Evolutionary conservation across 768 basidiomycete genomes (phyloP), one percentile per base, ranked within the genome.

Genomic region (Mycena belliarum): DNA sequence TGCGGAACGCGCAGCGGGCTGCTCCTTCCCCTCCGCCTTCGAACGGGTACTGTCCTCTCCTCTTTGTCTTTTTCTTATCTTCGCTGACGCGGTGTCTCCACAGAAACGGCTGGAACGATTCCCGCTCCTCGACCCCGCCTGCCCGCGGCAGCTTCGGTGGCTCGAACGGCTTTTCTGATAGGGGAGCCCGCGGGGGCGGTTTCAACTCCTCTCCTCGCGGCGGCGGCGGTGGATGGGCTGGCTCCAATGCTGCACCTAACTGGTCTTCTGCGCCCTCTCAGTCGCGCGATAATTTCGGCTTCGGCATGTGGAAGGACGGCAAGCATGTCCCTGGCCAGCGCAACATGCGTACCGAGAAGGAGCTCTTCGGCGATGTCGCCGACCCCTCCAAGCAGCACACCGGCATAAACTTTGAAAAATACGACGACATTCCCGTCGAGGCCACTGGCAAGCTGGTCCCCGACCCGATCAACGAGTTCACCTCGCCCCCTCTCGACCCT

Each of bases 321-420:
- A 81, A 83, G 65, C 97, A 99, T 70, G 73, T 92, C 57, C 76
- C 87, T n/a, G 97, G 94, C 43, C 76, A 79, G 20, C 86, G 89
- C 67, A 97, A 95, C 78, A 76, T 78, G 70, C 88, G 95, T 65
- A 81, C 95, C 65, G 97, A 99, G 78, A 95, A 93, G 76, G 95
- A 98, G 69, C 88, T 99, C 37, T 99, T 89, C 66, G 97, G 97
- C 52, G 95, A 96, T 62, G 81, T 82, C 38, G 78, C 83, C 44
- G 96, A 98, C 72, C 84, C 88, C 23, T 86, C 85, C 57, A 92
- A 91, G 70, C 90, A 97, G 73, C 88, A 93, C 70, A 96, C 95
- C 42, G 97, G 97, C 62, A 98, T 99, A 78, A 99, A 99, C 79
- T 99, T 99, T 70, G 97, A 99, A 79, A 97, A 97, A 76, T 99